phyloP scores from a whole-genome alignment of 345 rosid species.

The Lumnitzera littorea region DNA sequence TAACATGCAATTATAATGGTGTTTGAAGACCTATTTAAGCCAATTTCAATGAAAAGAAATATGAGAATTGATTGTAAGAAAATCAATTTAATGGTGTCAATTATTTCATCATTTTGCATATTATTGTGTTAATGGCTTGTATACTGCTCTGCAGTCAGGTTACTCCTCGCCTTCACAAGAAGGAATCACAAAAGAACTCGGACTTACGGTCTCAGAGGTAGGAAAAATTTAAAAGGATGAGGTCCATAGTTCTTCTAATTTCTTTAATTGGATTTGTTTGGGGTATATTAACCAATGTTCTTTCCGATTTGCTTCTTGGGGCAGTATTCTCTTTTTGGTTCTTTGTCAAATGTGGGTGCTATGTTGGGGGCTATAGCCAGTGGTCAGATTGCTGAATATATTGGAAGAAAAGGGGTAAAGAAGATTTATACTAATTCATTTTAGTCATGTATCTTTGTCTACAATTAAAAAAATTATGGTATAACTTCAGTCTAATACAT shows the following conservation, averaged over 20 bases:
- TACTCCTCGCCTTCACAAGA: constrained; percentile 90
- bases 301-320: constrained; percentile 5
- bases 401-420: constrained; percentile 94
- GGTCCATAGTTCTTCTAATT: too few species aligned
- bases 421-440: background rate
- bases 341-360: constrained; percentile 95
- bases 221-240: background rate
- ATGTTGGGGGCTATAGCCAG: constrained; percentile 98
- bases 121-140: background rate
- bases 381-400: constrained; percentile 91
- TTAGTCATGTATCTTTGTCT: background rate
- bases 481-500: too few species aligned
- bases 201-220: constrained; percentile 71
- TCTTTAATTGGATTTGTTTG: background rate
- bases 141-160: constrained; percentile 45
- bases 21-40: too few species aligned
- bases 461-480: too few species aligned
- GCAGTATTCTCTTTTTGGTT: constrained; percentile 84
- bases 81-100: too few species aligned
- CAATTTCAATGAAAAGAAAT: too few species aligned
- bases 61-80: too few species aligned
- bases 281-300: constrained; percentile 9
- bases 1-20: too few species aligned
- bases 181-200: constrained; percentile 66
- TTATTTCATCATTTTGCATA: too few species aligned